Percentiles rank a stretch among this genome's conserved stretches.
Evolutionary conservation across 768 basidiomycete genomes (phyloP).

Genomic region (Myochromella boudieri): DNA sequence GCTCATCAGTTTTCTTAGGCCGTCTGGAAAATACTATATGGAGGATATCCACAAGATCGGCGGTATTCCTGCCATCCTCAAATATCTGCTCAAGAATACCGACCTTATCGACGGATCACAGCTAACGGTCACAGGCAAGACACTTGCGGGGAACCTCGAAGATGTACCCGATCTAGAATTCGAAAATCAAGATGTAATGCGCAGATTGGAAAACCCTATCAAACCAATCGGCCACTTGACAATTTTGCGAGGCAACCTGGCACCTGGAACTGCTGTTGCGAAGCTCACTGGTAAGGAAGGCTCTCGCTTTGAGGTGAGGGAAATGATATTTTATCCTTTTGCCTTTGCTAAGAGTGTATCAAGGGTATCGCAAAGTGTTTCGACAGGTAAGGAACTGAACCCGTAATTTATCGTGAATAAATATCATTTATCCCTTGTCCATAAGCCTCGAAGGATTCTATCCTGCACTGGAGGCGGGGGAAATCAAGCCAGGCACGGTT

Average conservation of each 20-base stretch:
- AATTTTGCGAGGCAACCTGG: constrained; percentile 86
- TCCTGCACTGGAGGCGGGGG: constrained; percentile 67
- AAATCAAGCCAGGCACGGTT: constrained; percentile 74
- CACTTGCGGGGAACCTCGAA: constrained; percentile 81
- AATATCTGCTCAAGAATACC: constrained; percentile 78
- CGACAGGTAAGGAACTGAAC: constrained; percentile 48
- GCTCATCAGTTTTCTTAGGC: no score
- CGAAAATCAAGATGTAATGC: constrained; percentile 74
- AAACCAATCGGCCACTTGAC: constrained; percentile 86
- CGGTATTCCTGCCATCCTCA: constrained; percentile 81
- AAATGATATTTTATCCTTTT: not conserved
- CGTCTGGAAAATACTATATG: constrained; percentile 88
- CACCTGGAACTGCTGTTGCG: constrained; percentile 84
- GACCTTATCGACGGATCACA: constrained; percentile 79
- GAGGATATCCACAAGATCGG: constrained; percentile 86
- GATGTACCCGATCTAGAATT: constrained; percentile 75
- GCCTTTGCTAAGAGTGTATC: constrained; percentile 6
- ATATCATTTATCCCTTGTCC: not conserved
- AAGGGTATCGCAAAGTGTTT: constrained; percentile 79
- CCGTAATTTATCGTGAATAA: not conserved
- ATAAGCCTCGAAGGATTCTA: constrained; percentile 68
- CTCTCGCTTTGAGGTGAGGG: constrained; percentile 67
- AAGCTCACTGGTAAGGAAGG: constrained; percentile 96
- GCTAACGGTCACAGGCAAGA: constrained; percentile 90
- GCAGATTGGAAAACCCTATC: constrained; percentile 72